A percentile compares a stretch with the other conserved stretches of the same genome.
These are phyloP conservation scores for Phytophthora pluvialis DNA, from an alignment of 352 stramenopile species.

Conservation along the genomic window DNA sequence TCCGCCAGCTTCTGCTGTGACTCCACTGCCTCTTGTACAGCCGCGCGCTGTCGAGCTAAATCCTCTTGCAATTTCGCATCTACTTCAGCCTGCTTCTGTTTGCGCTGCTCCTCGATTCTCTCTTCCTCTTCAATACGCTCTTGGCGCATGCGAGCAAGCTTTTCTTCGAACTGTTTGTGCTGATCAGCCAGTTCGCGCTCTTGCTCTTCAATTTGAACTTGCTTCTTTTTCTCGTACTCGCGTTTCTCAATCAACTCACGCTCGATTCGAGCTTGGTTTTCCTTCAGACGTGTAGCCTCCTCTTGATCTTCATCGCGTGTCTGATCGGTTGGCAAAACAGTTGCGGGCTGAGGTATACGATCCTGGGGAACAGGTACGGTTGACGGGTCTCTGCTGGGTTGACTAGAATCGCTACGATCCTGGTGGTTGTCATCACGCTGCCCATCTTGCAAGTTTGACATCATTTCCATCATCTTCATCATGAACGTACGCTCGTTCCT, in stretches of 20 bases:
- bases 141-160: constrained; percentile 44
- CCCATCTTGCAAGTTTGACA: constrained; percentile 40
- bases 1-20: constrained; percentile 35
- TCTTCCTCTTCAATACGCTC: constrained; percentile 49
- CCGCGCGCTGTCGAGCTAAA: constrained; percentile 41
- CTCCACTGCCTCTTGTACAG: constrained; percentile 38
- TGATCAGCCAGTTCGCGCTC: constrained; percentile 43
- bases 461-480: constrained; percentile 77
- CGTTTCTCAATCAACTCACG: constrained; percentile 57
- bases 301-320: constrained; percentile 43
- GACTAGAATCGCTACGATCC: neutral
- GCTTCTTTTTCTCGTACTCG: constrained; percentile 52
- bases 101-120: constrained; percentile 32
- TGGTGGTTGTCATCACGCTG: neutral
- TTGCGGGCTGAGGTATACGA: neutral
- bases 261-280: constrained; percentile 49
- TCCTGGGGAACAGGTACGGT: neutral
- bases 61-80: constrained; percentile 43
- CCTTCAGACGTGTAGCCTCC: constrained; percentile 47
- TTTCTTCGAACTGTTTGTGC: constrained; percentile 50
- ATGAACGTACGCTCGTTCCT: constrained; percentile 50
- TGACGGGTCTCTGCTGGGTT: neutral
- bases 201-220: constrained; percentile 47
- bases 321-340: neutral
- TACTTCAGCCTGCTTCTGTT: constrained; percentile 35